Evolutionary conservation across 2,329 filamentous ascomycete species (phyloP).

Genomic region (Elsinoe fawcettii): DNA sequence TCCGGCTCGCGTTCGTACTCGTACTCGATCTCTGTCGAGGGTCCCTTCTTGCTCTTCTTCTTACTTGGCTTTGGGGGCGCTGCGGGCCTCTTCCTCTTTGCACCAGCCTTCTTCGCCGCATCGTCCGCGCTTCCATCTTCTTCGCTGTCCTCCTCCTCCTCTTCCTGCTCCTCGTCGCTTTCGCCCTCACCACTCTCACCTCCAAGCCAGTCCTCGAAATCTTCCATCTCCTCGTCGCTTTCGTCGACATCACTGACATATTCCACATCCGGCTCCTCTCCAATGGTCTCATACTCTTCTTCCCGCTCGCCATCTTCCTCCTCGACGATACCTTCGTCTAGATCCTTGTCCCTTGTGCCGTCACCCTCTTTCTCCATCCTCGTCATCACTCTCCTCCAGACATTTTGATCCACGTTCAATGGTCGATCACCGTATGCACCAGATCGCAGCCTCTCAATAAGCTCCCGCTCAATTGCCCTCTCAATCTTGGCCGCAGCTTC

Average conservation of each 20-base stretch:
- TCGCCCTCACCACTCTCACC: slow-evolving; percentile 52
- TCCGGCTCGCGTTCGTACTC: slow-evolving; percentile 59
- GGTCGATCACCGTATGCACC: slow-evolving; percentile 93
- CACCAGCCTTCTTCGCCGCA: slow-evolving; percentile 50
- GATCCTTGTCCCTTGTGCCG: slow-evolving; percentile 72
- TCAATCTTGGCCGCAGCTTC: slow-evolving; percentile 76
- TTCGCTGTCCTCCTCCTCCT: slow-evolving; percentile 52
- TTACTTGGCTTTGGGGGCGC: slow-evolving; percentile 50
- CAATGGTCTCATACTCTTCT: slow-evolving; percentile 55
- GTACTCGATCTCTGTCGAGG: slow-evolving; percentile 68
- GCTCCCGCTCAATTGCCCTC: slow-evolving; percentile 86
- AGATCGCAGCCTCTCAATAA: slow-evolving; percentile 82
- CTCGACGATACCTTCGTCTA: slow-evolving; percentile 78
- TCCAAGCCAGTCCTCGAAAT: slow-evolving; percentile 90
- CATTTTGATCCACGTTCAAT: slow-evolving; percentile 85
- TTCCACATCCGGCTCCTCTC: slow-evolving; percentile 63
- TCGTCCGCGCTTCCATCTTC: slow-evolving; percentile 45
- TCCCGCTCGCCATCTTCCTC: slow-evolving; percentile 60
- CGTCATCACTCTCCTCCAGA: slow-evolving; percentile 95
- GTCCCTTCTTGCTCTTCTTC: slow-evolving; percentile 48
- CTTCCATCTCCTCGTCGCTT: slow-evolving; percentile 68
- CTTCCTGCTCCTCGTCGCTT: slow-evolving; percentile 46
- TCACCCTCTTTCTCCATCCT: slow-evolving; percentile 83
- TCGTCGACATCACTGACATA: slow-evolving; percentile 84
- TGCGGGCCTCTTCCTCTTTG: slow-evolving; percentile 48